Base-by-base conservation (phyloP, 1,139 yeast species). In the Yamadazyma buinensis region DNA sequence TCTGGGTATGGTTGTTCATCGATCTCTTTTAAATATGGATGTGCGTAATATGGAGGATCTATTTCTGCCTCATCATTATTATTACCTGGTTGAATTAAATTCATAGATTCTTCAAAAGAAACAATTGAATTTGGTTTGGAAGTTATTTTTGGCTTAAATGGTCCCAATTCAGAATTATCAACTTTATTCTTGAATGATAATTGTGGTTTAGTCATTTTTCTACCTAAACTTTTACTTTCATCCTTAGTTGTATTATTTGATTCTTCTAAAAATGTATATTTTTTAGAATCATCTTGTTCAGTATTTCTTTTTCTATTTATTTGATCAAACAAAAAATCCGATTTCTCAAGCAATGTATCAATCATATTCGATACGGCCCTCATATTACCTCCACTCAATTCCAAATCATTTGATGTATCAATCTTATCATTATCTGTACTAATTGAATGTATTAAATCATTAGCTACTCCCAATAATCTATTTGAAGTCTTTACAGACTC, bases 11-110 rank as follows among this genome's bases (percentile, higher is more conserved):
- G 77, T 40, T 79, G 84, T 25, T 69, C 60, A 47, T 72, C 72
- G 27, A 94, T 92, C 57, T 94, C 98, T 30, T 63, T 57, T 38
- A 68, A 77, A 50, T 94, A 94, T 0, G 99, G 99, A 36, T 94
- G 95, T 8, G 72, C 70, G 52, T 78, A 84, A 54, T 79, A 85
- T 4, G 76, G 67, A 3, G 86, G 84, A 3, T 51, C 61, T 10
- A 55, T 62, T 44, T 69, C 36, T 57, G 72, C 17, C 61, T 64
- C 45, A 48, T 61, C 49, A 3, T 12, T 18, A 7, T 19, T 20
- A 2, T 39, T 40, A 10, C 47, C 50, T 1, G 66, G 63, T 23
- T 49, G 49, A 7, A 49, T 42, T 23, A 84, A 45, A 26, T 52
- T 47, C 30, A 72, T 43, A 1, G 79, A 59, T 26, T 80, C 77